Base-by-base conservation (phyloP, 805 yeast genomes). In the Candida yuanshanica region DNA sequence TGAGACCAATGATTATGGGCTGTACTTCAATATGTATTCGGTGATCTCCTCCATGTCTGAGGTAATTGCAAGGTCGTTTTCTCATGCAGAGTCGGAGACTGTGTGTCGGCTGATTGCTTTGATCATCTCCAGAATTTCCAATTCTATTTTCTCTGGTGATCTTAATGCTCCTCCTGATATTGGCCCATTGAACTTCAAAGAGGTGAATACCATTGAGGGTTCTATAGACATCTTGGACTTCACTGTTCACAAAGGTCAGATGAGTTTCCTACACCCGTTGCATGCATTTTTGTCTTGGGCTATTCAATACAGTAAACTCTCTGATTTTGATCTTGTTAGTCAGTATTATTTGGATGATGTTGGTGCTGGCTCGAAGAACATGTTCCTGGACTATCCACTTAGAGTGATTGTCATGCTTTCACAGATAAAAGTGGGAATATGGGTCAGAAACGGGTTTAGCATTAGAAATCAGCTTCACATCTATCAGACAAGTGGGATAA, bases 371-470 rank as follows among this genome's bases (percentile, higher is more conserved):
- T 18, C 17, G 24, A 42, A 43, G 41, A 25, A 18, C 9, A 25
- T 20, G 9, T 18, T 36, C 1, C 17, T 43, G 11, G 96, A 88
- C 48, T 81, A 83, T 47, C 83, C 96, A 0, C 59, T 93, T 17
- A 70, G 95, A 43, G 82, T 90, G 0, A 56, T 88, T 22, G 96
- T 86, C 0, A 61, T 86, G 8, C 62, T 87, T 48, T 78, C 96
- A 0, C 97, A 93, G 53, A 84, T 91, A 8, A 82, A 86, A 45
- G 79, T 84, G 0, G 96, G 96, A 0, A 74, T 83, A 42, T 91
- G 98, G 98, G 96, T 91, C 0, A 74, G 98, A 53, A 91, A 91
- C 61, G 99, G 99, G 0, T 74, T 77, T 44, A 82, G 90, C 32
- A 79, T 88, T 5, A 71, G 83, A 32, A 79, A 81, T 20, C 98